phyloP scores from a whole-genome alignment of 176 grass and related monocot genomes.

The Musa itinerans region DNA sequence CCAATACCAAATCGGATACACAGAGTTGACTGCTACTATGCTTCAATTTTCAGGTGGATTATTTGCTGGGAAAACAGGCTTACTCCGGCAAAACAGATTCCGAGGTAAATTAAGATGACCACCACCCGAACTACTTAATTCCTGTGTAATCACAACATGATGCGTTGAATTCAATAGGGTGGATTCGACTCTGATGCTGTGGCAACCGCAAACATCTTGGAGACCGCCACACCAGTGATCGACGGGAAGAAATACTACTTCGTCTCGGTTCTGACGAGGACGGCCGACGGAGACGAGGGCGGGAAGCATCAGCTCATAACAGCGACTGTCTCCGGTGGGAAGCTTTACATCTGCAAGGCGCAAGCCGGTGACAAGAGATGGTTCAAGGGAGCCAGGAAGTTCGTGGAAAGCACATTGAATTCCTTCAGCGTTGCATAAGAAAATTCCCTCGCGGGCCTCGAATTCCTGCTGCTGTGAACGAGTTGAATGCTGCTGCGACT shows the following conservation, averaged over 20 bases:
- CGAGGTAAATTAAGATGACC: slow-evolving; percentile 31
- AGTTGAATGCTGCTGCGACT: not conserved
- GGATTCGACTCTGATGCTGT: slow-evolving; percentile 73
- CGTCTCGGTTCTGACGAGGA: slow-evolving; percentile 82
- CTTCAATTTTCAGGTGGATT: slow-evolving; percentile 37
- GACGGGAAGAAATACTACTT: slow-evolving; percentile 82
- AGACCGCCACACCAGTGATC: slow-evolving; percentile 36
- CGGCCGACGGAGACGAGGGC: slow-evolving; percentile 53
- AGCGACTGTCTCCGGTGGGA: slow-evolving; percentile 2
- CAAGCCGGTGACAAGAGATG: slow-evolving; percentile 23
- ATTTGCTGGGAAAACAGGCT: slow-evolving; percentile 69
- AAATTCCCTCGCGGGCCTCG: not conserved
- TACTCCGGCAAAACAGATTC: slow-evolving; percentile 70
- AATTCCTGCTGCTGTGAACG: slow-evolving; percentile 3
- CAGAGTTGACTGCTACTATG: no score
- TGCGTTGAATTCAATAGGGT: slow-evolving; percentile 29
- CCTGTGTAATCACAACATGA: not conserved
- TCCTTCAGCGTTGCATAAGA: not conserved
- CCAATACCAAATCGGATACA: no score
- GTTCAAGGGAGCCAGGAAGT: slow-evolving; percentile 18
- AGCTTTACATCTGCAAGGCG: slow-evolving; percentile 18
- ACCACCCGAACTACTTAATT: no score
- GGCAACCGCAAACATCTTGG: slow-evolving; percentile 82
- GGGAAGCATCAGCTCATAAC: slow-evolving; percentile 20
- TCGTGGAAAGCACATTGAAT: not conserved